Base-by-base conservation (phyloP, 495 filamentous ascomycete genomes). In the Lasiosphaeria hispida region DNA sequence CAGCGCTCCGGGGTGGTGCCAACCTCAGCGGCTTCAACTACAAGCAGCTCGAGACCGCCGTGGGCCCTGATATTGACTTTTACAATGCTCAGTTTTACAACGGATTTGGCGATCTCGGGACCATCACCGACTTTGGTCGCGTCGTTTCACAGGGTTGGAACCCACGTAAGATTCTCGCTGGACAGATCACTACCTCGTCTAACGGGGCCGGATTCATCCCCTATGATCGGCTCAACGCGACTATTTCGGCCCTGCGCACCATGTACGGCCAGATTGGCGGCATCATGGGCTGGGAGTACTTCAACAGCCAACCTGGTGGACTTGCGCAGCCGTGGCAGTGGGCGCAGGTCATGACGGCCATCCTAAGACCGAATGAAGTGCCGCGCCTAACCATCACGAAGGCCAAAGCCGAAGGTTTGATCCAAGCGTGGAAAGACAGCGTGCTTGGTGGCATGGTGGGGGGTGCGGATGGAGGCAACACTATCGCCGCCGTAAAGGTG, bases 71-170 rank as follows among this genome's bases (percentile, higher is more conserved):
- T 71, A 64, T 92, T 38, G 77, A 72, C 14, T 95, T 90, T 83
- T 94, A 94, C 63, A 94, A 94, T 58, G 74, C 84, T 11, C 91
- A 94, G 66, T 94, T 94, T 65, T 95, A 95, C 65, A 89, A 86
- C 62, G 88, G 88, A 1, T 95, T 87, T 81, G 91, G 90, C 11
- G 76, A 76, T 30, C 75, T 89, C 19, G 76, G 76, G 10, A 78
- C 77, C 60, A 79, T 84, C 0, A 63, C 71, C n/a, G 78, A 81
- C 68, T 91, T 86, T 62, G 83, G 88, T 48, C 68, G 75, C 39
- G 83, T 90, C 51, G 69, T 93, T n/a, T 58, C 73, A 3, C 69
- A 73, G 34, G 87, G 88, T 4, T 92, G 84, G 83, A 72, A 77
- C 2, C 76, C 88, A 1, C 70, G 79, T 9, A 86, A 87, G 63